Evolutionary conservation across 352 stramenopile species (phyloP).

Genomic region (Pilasporangium apinafurcum): DNA sequence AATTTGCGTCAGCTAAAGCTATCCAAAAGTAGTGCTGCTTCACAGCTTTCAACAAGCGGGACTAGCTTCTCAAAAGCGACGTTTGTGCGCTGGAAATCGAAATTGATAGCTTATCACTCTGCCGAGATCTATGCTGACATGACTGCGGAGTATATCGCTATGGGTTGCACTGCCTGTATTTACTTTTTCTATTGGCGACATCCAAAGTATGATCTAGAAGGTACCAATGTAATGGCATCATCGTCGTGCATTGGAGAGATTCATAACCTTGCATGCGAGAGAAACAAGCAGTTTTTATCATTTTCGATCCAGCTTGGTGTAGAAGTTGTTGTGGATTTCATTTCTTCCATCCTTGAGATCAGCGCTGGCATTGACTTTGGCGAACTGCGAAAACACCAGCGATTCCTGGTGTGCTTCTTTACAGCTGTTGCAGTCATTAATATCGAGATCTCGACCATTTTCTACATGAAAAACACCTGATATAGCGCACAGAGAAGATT

Average conservation of each 20-base stretch:
- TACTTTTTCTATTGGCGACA: conserved; percentile 4
- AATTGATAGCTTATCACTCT: conserved; percentile 15
- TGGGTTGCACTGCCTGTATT: conserved; percentile 1
- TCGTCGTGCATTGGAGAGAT: no score
- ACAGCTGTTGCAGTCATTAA: conserved; percentile 21
- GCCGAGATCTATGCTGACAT: conserved; percentile 22
- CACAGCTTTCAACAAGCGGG: not conserved
- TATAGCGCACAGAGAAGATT: no score
- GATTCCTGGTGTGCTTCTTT: conserved; percentile 17
- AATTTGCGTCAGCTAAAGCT: not conserved
- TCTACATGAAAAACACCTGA: no score
- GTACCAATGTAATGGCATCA: no score
- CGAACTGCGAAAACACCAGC: conserved; percentile 11
- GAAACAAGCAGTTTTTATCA: not conserved
- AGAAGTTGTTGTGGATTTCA: conserved; percentile 20
- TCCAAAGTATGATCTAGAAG: conserved; percentile 1
- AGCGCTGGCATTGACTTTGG: conserved; percentile 16
- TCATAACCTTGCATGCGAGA: not conserved
- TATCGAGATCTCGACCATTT: conserved; percentile 16
- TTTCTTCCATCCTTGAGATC: conserved; percentile 22
- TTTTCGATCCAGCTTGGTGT: conserved; percentile 13
- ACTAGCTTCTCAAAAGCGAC: not conserved
- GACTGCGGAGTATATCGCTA: conserved; percentile 7
- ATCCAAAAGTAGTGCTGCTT: not conserved
- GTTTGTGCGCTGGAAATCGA: conserved; percentile 6